These are phyloP conservation scores for Epichloe gansuensis DNA, from an alignment of 2,329 filamentous ascomycete genomes.

Conservation along the genomic window DNA sequence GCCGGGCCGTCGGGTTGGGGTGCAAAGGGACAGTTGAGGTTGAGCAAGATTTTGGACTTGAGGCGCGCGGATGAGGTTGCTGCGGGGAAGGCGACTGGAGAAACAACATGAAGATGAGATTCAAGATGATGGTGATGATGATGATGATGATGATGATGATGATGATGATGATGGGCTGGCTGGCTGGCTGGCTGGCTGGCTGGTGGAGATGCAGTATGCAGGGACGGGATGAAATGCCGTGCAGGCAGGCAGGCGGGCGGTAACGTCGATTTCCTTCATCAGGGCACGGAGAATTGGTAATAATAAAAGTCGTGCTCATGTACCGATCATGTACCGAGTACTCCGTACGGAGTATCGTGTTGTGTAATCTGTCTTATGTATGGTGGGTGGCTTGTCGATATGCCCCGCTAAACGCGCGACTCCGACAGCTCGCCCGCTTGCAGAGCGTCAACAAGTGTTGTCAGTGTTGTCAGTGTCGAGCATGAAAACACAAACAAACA, in stretches of 20 bases:
- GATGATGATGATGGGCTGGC: neutral
- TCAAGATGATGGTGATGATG: too few species aligned
- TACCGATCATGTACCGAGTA: too few species aligned
- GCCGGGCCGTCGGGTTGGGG: slow-evolving; percentile 69
- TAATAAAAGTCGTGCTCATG: too few species aligned
- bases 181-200: neutral
- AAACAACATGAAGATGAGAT: too few species aligned
- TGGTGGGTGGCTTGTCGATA: slow-evolving; percentile 8
- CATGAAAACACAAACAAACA: neutral
- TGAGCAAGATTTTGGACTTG: slow-evolving; percentile 53
- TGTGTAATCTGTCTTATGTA: too few species aligned
- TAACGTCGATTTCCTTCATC: neutral
- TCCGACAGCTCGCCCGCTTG: neutral
- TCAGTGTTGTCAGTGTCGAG: neutral
- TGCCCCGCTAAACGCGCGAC: slow-evolving; percentile 3
- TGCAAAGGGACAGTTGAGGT: slow-evolving; percentile 56
- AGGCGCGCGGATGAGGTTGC: slow-evolving; percentile 18
- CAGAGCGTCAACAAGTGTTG: too few species aligned
- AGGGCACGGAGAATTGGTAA: too few species aligned
- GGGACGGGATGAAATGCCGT: neutral
- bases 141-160: too few species aligned
- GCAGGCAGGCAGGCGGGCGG: neutral
- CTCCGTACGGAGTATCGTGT: too few species aligned
- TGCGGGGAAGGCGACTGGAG: neutral
- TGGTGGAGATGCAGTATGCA: neutral